Evolutionary conservation across 75 land plant genomes (phyloP).

Genomic region (Chamaecyparis obtusa): DNA sequence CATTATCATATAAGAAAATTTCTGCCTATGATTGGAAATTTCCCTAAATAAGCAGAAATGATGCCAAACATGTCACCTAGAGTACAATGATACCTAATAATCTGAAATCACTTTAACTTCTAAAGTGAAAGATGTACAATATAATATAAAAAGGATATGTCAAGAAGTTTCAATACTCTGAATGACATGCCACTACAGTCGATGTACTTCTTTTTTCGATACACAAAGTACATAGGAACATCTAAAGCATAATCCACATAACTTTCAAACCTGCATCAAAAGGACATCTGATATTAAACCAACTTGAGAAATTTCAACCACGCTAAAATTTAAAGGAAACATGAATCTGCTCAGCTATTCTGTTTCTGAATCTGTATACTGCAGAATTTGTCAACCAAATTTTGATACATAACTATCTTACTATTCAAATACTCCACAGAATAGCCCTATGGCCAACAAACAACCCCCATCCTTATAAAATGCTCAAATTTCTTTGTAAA

Average conservation of each 20-base stretch:
- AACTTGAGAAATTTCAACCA: not conserved
- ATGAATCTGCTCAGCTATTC: not conserved
- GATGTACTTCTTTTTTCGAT: slow-evolving; percentile 86
- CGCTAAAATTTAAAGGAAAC: not conserved
- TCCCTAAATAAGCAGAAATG: not conserved
- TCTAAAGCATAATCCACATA: slow-evolving; percentile 98
- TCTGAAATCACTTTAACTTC: not conserved
- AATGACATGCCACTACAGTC: slow-evolving; percentile 95
- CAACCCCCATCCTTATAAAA: not conserved
- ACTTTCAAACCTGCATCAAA: slow-evolving; percentile 77
- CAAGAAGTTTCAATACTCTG: slow-evolving; percentile 39
- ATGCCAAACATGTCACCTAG: not conserved
- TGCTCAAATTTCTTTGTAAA: not conserved
- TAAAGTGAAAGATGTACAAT: not conserved
- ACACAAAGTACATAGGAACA: slow-evolving; percentile 99
- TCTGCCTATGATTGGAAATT: not conserved
- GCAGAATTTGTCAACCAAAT: not conserved
- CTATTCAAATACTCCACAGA: not conserved
- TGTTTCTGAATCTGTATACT: not conserved
- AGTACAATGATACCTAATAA: not conserved
- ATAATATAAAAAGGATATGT: not conserved
- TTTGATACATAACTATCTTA: not conserved
- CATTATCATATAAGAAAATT: not conserved
- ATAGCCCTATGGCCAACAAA: not conserved
- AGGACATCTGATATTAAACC: slow-evolving; percentile 3